These are phyloP conservation scores for Colletotrichum eleusines DNA, from an alignment of 2,329 filamentous ascomycete species.

Conservation along the genomic window DNA sequence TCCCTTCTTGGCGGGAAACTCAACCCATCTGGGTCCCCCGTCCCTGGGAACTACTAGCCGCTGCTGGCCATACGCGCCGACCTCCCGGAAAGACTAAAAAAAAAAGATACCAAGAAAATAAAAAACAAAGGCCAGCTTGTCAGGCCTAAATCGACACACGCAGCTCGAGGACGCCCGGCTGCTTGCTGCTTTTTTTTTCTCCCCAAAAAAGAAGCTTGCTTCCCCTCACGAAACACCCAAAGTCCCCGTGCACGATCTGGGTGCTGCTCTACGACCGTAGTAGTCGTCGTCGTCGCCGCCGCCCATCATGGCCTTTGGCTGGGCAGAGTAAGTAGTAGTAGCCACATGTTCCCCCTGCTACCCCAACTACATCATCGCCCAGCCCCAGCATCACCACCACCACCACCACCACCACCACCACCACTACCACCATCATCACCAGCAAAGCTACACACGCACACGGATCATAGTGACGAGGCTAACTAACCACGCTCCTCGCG, in stretches of 20 bases:
- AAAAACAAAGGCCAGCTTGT: not conserved
- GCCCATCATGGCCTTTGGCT: conserved; percentile 44
- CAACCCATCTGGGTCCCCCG: conserved; percentile 25
- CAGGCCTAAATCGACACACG: conserved; percentile 20
- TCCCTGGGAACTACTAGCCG: conserved; percentile 1
- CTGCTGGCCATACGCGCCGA: conserved; percentile 14
- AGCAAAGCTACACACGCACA: not conserved
- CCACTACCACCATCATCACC: not conserved
- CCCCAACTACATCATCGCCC: not conserved
- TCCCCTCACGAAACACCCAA: not conserved
- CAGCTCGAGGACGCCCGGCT: not conserved
- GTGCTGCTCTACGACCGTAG: not conserved
- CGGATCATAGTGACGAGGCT: not conserved
- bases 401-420: not conserved
- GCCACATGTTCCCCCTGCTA: conserved; percentile 4
- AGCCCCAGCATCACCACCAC: conserved; percentile 5
- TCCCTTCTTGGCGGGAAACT: conserved; percentile 34
- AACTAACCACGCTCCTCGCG: not conserved
- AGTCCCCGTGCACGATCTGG: not conserved
- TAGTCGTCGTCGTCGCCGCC: not conserved
- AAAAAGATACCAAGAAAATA: not conserved
- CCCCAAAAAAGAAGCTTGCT: not conserved
- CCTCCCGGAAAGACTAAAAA: not conserved
- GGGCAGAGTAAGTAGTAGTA: conserved; percentile 41
- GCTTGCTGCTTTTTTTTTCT: not conserved